A percentile compares a stretch with the other conserved stretches of the same genome.
These are phyloP conservation scores for Firmiana major DNA, from an alignment of 345 rosid genomes.

Conservation along the genomic window DNA sequence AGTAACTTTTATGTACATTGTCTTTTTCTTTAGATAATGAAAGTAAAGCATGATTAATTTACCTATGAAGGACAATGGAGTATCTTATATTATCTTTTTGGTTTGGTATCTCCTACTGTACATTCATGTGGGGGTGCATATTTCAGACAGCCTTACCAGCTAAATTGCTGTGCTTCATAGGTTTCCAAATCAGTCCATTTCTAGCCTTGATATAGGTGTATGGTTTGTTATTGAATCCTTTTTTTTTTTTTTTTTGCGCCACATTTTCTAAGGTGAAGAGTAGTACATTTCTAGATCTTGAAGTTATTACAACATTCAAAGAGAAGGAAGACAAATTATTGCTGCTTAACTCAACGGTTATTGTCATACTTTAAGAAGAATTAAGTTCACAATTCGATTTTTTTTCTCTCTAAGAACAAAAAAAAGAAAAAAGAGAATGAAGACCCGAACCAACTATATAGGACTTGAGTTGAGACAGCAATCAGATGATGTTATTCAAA, in stretches of 20 bases:
- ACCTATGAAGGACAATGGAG: background rate
- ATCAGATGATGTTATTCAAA: background rate
- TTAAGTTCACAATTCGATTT: too few relatives aligned
- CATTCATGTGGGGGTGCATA: background rate
- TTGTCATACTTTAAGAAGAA: too few relatives aligned
- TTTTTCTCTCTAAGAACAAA: too few relatives aligned
- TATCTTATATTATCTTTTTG: background rate
- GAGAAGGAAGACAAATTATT: background rate
- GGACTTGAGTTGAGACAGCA: background rate
- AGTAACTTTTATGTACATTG: background rate
- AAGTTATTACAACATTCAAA: background rate
- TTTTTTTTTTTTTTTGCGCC: background rate
- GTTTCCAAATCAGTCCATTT: background rate
- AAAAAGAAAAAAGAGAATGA: background rate
- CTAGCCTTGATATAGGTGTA: background rate
- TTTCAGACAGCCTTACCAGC: background rate
- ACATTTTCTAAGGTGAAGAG: background rate
- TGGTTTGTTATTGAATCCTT: background rate
- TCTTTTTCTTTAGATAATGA: slow-evolving; percentile 14
- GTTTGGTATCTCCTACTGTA: background rate
- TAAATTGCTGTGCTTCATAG: background rate
- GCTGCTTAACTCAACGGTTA: too few relatives aligned
- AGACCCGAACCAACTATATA: background rate
- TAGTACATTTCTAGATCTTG: background rate
- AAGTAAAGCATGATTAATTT: background rate